Evolutionary conservation across 345 rosid genomes (phyloP), one percentile per base, ranked within the genome.

Genomic region (Corymbia maculata): DNA sequence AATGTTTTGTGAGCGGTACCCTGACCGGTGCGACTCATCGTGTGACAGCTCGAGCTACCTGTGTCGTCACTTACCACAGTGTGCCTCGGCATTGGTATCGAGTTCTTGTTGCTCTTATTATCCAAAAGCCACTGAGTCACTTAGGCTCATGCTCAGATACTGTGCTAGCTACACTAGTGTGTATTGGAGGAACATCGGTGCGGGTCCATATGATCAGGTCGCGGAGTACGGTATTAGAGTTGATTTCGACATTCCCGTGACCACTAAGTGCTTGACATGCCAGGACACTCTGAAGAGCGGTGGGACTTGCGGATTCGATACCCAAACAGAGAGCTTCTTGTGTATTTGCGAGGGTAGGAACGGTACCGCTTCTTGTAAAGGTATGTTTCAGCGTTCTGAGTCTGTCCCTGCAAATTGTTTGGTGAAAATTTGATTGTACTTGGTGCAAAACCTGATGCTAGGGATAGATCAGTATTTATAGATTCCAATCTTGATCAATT

Each of bases 41-140:
- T 97, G 99, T 52, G 99, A 95, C 53, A 96, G 98, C 88, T 92
- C 98, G 19, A 96, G 98, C 85, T 97, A 97, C 87, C 96, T 96
- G 13, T 98, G 99, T 88, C 89, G 99, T 87, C 97, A 98, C 91
- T 91, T 98, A 89, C 99, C 99, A 0, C 92, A 91, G 45, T 98
- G 99, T 26, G 92, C 93, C 55, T 91, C 92, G 0, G 95, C 94
- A 10, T 88, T 93, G 51, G 89, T 89, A 13, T 87, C 91, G 26
- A 92, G 93, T 86, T 96, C 99, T 50, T 97, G 99, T 88, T 97
- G 99, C 86, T 93, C 97, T 17, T 97, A 98, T 85, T 93, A 91
- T 85, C 99, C 99, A 0, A 98, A 94, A 88, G 98, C 98, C 1
- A 95, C 94, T 0, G 98, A 97, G 85, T 97, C 99, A 36, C 90